Base-by-base conservation (phyloP, 1,284 basidiomycete species). In the Apiotrichum siamense region DNA sequence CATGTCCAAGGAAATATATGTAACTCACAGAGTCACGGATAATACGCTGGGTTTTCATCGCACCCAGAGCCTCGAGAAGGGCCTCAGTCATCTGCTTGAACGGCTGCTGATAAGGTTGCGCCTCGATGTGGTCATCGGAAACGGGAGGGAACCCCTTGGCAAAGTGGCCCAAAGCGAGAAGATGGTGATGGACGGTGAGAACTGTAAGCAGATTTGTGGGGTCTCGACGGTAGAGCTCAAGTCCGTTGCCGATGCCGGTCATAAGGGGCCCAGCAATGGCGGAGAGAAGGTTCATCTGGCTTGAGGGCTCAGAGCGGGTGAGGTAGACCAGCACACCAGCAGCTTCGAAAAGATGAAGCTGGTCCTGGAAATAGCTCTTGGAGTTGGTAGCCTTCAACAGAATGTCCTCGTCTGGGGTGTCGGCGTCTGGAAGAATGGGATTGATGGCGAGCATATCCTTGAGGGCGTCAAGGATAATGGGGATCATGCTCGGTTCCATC, bases 61-160 rank as follows among this genome's bases (percentile, higher is more conserved):
- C 83, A 61, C 91, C 87, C 24, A 97, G 76, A 36, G 86, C 90
- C 40, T 90, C 83, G 44, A 99, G 75, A 50, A 98, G 87, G 3
- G 87, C 87, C 69, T 96, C 89, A 0, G 90, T 89, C 63, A 91
- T 83, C 66, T 88, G 82, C 59, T 83, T 81, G 76, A 98, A 94
- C 13, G 94, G 83, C 48, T 84, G 81, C 50, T 91, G 75, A 72
- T 80, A 81, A 0, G 86, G 84, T 3, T 90, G 86, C 20, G 83
- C 75, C n/a, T 83, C 79, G 59, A 85, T 84, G 4, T 85, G 76
- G 11, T 81, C 79, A 27, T 81, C 83, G 26, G 85, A 85, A 62
- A 84, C 86, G 66, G 89, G 86, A 0, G 96, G 96, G 76, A 98
- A 98, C 9, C 97, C 97, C 75, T 97, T 97, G 42, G 92, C 88